These are phyloP conservation scores for Entonaema liquescens DNA, from an alignment of 495 filamentous ascomycete genomes.

Conservation along the genomic window DNA sequence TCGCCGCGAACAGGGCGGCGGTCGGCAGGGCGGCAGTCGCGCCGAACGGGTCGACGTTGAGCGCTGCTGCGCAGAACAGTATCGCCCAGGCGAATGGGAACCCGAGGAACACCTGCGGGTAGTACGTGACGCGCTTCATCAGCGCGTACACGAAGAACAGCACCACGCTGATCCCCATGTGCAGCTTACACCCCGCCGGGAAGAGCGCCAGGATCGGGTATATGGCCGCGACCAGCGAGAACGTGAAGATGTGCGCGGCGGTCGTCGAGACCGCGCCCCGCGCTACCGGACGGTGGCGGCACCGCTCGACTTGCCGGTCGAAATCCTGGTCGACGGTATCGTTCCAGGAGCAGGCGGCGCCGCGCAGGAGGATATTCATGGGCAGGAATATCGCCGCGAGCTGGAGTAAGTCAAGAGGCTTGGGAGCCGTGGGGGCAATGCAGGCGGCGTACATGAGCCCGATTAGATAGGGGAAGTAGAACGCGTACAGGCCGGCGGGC, in stretches of 20 bases:
- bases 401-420: background rate
- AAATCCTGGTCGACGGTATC: constrained; percentile 55
- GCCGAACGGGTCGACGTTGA: constrained; percentile 31
- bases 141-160: constrained; percentile 42
- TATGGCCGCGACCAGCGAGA: background rate
- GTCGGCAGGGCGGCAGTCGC: background rate
- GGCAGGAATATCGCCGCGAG: constrained; percentile 18
- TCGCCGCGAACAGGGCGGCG: constrained; percentile 39
- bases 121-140: constrained; percentile 47
- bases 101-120: constrained; percentile 50
- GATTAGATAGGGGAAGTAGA: background rate
- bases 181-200: constrained; percentile 16
- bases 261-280: constrained; percentile 54
- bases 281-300: constrained; percentile 54
- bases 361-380: constrained; percentile 46
- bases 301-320: constrained; percentile 53
- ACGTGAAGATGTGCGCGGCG: constrained; percentile 46
- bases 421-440: background rate
- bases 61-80: constrained; percentile 33
- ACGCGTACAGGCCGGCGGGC: background rate
- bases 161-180: constrained; percentile 17
- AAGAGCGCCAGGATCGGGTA: background rate
- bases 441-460: background rate
- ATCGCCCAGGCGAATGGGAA: constrained; percentile 42
- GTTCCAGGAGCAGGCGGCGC: constrained; percentile 51